Conservation (phyloP, 2,329 filamentous ascomycete genomes). For the Venturia carpophila region DNA sequence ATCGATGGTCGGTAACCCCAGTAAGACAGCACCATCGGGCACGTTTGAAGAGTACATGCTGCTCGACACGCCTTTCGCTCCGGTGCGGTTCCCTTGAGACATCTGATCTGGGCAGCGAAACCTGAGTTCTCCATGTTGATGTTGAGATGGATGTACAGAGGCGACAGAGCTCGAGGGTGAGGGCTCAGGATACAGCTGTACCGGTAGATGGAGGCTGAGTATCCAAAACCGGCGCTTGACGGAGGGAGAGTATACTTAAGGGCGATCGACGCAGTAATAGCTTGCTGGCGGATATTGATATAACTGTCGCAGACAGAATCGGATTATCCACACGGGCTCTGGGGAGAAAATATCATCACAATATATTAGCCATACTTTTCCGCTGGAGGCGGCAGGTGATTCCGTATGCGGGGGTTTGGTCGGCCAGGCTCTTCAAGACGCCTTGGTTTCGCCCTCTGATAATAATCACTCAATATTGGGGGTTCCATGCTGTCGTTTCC, state of each 20-base stretch:
- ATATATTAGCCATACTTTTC: constrained; percentile 5
- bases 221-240: not conserved
- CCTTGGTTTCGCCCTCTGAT: not conserved
- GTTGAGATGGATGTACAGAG: not conserved
- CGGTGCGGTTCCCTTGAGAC: constrained; percentile 9
- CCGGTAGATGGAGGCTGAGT: not conserved
- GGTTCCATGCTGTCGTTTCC: constrained; percentile 1
- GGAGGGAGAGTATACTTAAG: constrained; percentile 10
- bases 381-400: not conserved
- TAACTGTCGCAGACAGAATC: constrained; percentile 11
- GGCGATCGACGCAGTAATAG: not conserved
- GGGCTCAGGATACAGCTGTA: constrained; percentile 9
- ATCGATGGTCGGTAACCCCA: constrained; percentile 36
- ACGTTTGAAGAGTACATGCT: constrained; percentile 18
- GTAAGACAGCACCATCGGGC: constrained; percentile 31
- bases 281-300: constrained; percentile 6
- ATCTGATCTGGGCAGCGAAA: constrained; percentile 15
- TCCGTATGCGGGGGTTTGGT: not conserved
- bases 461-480: not conserved
- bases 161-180: not conserved
- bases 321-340: not conserved
- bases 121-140: constrained; percentile 8
- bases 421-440: not conserved
- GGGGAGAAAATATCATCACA: not conserved
- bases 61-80: constrained; percentile 18